These are phyloP conservation scores for Colletotrichum shisoi DNA, from an alignment of 2,329 filamentous ascomycete genomes.

Conservation along the genomic window DNA sequence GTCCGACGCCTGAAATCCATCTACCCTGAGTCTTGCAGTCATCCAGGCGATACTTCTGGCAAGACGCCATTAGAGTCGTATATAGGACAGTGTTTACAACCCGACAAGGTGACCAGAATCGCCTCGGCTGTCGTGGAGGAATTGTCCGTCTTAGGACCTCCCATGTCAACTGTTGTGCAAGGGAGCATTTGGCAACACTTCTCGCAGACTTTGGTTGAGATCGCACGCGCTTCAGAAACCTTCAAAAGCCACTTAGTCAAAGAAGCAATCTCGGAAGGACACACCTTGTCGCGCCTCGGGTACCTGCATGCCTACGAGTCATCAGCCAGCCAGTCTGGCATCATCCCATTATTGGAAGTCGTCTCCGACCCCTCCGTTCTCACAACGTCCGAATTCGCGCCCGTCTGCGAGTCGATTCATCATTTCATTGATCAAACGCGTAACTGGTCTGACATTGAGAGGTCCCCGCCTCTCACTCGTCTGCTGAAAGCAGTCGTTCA, in stretches of 20 bases:
- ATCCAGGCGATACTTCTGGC: accelerated
- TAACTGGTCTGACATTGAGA: not conserved
- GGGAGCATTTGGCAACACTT: not conserved
- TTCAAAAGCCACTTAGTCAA: accelerated
- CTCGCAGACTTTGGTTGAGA: not conserved
- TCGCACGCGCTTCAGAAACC: not conserved
- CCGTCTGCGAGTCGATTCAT: not conserved
- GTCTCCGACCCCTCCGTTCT: not conserved
- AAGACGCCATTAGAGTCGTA: not conserved
- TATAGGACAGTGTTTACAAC: not conserved
- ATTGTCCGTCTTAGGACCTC: not conserved
- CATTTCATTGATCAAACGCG: not conserved
- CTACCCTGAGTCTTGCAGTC: not conserved
- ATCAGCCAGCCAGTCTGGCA: not conserved
- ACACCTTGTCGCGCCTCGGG: not conserved
- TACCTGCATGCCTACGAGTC: slow-evolving; percentile 8
- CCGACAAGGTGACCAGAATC: accelerated
- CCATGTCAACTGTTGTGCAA: not conserved
- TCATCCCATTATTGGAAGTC: not conserved
- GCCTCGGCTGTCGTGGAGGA: not conserved
- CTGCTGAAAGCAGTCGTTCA: not conserved
- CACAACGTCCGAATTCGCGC: too few relatives aligned
- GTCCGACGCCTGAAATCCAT: not conserved
- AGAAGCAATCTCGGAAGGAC: not conserved
- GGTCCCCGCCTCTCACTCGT: not conserved